Percentiles rank a stretch among this genome's conserved stretches.
These are phyloP conservation scores for Rhizophora apiculata DNA, from an alignment of 345 rosid species.

Conservation along the genomic window DNA sequence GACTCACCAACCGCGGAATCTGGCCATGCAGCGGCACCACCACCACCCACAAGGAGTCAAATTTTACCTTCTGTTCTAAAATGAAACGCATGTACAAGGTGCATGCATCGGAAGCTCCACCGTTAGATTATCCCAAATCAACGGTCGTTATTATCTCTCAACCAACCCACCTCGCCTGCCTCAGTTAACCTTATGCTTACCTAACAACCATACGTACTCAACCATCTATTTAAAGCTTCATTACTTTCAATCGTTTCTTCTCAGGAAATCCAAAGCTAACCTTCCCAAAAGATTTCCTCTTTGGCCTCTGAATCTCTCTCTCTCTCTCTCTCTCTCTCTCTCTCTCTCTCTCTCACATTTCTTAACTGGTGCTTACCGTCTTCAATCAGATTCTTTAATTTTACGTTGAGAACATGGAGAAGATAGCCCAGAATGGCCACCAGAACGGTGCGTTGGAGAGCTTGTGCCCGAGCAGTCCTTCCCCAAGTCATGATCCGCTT, in stretches of 20 bases:
- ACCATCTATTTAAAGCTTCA: too few species aligned
- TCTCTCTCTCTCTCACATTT: too few species aligned
- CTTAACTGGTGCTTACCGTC: neutral
- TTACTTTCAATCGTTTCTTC: too few species aligned
- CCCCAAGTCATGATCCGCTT: conserved; percentile 57
- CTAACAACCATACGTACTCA: neutral
- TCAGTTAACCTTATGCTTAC: conserved; percentile 18
- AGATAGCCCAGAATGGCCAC: conserved; percentile 2
- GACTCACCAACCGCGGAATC: conserved; percentile 18
- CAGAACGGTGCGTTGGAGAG: conserved; percentile 14
- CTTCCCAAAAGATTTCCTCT: too few species aligned
- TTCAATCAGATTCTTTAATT: neutral
- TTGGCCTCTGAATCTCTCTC: too few species aligned
- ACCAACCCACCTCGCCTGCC: conserved; percentile 23
- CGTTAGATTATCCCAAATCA: conserved; percentile 1
- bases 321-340: too few species aligned
- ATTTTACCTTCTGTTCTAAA: conserved; percentile 1
- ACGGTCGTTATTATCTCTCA: conserved; percentile 14
- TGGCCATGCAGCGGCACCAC: neutral
- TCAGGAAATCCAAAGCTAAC: too few species aligned
- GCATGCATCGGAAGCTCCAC: neutral
- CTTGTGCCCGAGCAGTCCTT: conserved; percentile 14
- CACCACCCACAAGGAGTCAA: conserved; percentile 9
- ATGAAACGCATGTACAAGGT: neutral
- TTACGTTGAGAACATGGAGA: conserved; percentile 2